These are phyloP conservation scores for Chenopodium quinoa DNA, from an alignment of 148 eudicot species.

Conservation along the genomic window DNA sequence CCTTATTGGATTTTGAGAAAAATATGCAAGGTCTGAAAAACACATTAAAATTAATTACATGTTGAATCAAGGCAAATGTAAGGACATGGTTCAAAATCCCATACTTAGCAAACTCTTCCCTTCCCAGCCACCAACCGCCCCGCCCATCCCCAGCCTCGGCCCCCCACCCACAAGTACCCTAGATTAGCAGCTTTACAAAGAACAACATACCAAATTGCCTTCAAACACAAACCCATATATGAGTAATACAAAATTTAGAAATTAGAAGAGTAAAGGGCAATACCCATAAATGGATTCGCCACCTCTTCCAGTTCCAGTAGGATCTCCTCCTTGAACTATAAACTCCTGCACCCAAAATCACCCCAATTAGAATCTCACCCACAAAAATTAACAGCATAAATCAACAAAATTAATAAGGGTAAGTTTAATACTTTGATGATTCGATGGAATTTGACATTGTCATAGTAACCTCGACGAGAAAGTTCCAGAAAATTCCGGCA, in stretches of 20 bases:
- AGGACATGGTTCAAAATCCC: too few relatives aligned
- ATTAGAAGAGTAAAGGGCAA: neutral
- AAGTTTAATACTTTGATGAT: conserved; percentile 57
- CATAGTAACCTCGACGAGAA: conserved; percentile 81
- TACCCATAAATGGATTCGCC: conserved; percentile 95
- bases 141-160: neutral
- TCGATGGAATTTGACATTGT: conserved; percentile 81
- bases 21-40: too few relatives aligned
- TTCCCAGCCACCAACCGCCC: neutral
- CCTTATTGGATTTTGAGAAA: too few relatives aligned
- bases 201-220: neutral
- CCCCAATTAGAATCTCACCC: neutral
- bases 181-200: neutral
- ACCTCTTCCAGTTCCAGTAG: conserved; percentile 94
- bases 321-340: conserved; percentile 98
- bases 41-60: too few relatives aligned
- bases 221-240: neutral
- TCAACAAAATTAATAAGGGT: neutral
- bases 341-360: conserved; percentile 55
- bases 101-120: neutral
- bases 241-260: too few relatives aligned
- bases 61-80: too few relatives aligned
- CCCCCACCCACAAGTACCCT: neutral
- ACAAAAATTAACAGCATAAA: neutral
- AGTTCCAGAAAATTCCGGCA: conserved; percentile 87